A percentile compares a stretch with the other conserved stretches of the same genome.
phyloP scores from a whole-genome alignment of 441 rosid genomes.

The Populus hybrid region DNA sequence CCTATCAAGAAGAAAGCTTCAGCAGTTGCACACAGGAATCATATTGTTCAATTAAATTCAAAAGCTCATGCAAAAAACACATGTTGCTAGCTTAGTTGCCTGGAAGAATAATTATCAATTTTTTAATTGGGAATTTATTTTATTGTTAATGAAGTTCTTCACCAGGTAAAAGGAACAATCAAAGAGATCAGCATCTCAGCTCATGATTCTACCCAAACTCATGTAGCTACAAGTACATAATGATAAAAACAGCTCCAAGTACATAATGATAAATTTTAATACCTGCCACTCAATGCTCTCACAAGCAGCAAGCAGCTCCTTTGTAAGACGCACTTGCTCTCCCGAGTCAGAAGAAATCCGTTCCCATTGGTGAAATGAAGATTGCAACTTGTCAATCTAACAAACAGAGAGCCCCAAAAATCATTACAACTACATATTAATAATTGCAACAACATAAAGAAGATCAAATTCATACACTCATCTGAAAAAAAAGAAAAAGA shows the following conservation, averaged over 20 bases:
- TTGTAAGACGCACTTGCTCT: conserved; percentile 59
- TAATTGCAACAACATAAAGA: neutral
- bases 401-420: conserved; percentile 6
- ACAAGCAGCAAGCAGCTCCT: conserved; percentile 70
- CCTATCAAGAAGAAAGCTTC: conserved; percentile 59
- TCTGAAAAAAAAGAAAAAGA: neutral
- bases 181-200: neutral
- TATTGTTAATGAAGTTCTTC: neutral
- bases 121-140: neutral
- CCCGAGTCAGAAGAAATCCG: conserved; percentile 52
- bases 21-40: conserved; percentile 34
- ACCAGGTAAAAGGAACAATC: neutral
- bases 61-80: neutral
- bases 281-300: conserved; percentile 99
- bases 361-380: conserved; percentile 89
- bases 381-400: conserved; percentile 90
- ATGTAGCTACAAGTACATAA: neutral
- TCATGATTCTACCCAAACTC: neutral
- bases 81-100: neutral
- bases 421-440: neutral
- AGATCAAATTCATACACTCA: neutral
- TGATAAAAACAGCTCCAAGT: neutral
- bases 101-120: neutral
- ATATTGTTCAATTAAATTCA: conserved; percentile 10
- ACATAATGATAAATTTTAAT: conserved; percentile 13